Percentiles rank a stretch among this genome's conserved stretches.
These are phyloP conservation scores for Blastobotrys indianensis DNA, from an alignment of 1,139 yeast species.

Conservation along the genomic window DNA sequence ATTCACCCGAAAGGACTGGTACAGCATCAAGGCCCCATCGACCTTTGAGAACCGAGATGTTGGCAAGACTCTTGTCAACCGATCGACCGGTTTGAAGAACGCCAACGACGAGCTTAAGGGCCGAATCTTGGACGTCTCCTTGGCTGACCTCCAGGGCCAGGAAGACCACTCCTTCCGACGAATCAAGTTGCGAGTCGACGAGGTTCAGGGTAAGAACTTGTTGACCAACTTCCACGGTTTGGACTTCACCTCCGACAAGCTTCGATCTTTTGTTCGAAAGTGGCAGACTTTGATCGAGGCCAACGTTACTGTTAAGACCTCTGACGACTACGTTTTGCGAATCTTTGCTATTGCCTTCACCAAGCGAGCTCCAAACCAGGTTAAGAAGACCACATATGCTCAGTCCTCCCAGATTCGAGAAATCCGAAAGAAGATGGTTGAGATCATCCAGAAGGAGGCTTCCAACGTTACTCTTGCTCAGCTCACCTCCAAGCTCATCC, in stretches of 20 bases:
- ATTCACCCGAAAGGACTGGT: conserved; percentile 94
- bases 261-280: conserved; percentile 86
- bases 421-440: conserved; percentile 79
- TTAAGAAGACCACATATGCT: conserved; percentile 88
- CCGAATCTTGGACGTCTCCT: conserved; percentile 79
- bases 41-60: conserved; percentile 90
- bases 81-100: conserved; percentile 85
- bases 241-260: conserved; percentile 86
- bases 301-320: conserved; percentile 84
- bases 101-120: conserved; percentile 91
- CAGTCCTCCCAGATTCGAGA: conserved; percentile 86
- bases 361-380: conserved; percentile 83
- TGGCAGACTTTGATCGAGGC: conserved; percentile 93
- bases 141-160: conserved; percentile 87
- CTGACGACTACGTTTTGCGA: conserved; percentile 86
- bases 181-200: conserved; percentile 85
- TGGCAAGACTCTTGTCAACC: conserved; percentile 92
- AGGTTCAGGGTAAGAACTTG: conserved; percentile 88
- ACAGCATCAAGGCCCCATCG: conserved; percentile 91
- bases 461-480: conserved; percentile 79
- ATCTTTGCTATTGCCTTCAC: conserved; percentile 90
- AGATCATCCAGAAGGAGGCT: conserved; percentile 81
- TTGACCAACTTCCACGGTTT: conserved; percentile 94
- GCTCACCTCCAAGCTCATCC: conserved; percentile 81
- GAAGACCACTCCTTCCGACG: conserved; percentile 92